phyloP scores from a whole-genome alignment of 805 yeast species.

The Hanseniaspora meyeri region DNA sequence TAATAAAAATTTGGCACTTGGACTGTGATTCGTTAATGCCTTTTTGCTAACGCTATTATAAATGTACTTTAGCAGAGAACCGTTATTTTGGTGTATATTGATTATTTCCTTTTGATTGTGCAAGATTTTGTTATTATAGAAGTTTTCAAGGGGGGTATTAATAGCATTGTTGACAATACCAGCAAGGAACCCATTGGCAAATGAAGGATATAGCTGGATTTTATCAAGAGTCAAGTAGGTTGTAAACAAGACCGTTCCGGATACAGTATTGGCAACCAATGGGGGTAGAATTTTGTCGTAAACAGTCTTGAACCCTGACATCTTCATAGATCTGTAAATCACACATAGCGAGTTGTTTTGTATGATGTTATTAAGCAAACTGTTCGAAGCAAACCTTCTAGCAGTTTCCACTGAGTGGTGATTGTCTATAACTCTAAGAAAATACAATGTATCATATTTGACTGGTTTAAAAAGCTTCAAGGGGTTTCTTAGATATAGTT shows the following conservation, averaged over 20 bases:
- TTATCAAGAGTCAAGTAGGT: slow-evolving; percentile 48
- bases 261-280: slow-evolving; percentile 72
- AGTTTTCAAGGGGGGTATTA: slow-evolving; percentile 89
- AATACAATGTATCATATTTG: slow-evolving; percentile 71
- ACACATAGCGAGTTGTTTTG: slow-evolving; percentile 76
- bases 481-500: slow-evolving; percentile 67
- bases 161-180: slow-evolving; percentile 81
- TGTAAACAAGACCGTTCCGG: slow-evolving; percentile 76
- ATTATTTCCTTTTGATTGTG: slow-evolving; percentile 50
- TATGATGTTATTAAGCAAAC: slow-evolving; percentile 24
- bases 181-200: slow-evolving; percentile 63
- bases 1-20: neutral
- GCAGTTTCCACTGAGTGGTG: neutral
- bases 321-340: slow-evolving; percentile 52
- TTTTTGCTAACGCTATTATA: slow-evolving; percentile 38
- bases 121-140: slow-evolving; percentile 59
- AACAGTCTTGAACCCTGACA: slow-evolving; percentile 75
- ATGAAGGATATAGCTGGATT: slow-evolving; percentile 15
- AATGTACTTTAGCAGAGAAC: slow-evolving; percentile 65
- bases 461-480: slow-evolving; percentile 84
- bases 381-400: neutral
- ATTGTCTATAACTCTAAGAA: slow-evolving; percentile 39
- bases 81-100: slow-evolving; percentile 42
- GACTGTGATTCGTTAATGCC: neutral
- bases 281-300: slow-evolving; percentile 80